Percentiles rank a stretch among this genome's conserved stretches.
These are phyloP conservation scores for Podosphaera aphanis DNA, from an alignment of 2,329 filamentous ascomycete genomes.

Conservation along the genomic window DNA sequence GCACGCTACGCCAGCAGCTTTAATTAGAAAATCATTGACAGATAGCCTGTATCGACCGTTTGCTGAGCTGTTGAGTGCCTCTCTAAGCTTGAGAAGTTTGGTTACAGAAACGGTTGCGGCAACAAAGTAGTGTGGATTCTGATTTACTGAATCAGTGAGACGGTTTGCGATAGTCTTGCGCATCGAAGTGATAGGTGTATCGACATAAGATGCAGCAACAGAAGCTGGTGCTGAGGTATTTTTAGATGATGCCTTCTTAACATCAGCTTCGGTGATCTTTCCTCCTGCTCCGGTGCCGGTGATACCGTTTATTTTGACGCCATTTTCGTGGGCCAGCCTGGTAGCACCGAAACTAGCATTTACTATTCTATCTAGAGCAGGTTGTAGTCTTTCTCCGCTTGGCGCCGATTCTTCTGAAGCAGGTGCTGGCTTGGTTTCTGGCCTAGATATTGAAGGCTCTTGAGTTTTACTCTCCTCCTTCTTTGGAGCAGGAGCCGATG, in stretches of 20 bases:
- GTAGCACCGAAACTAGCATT: conserved; percentile 50
- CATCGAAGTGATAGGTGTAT: conserved; percentile 72
- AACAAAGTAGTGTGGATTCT: conserved; percentile 98
- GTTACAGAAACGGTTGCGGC: conserved; percentile 71
- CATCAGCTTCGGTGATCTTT: conserved; percentile 73
- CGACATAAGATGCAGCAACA: conserved; percentile 46
- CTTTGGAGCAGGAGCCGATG: conserved; percentile 39
- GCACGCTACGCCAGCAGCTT: conserved; percentile 71
- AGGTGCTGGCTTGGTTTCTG: conserved; percentile 29
- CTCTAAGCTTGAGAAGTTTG: conserved; percentile 90
- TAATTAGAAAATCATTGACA: conserved; percentile 99
- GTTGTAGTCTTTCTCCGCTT: conserved; percentile 55
- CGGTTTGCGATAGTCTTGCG: conserved; percentile 92
- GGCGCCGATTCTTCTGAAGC: conserved; percentile 47
- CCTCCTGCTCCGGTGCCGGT: conserved; percentile 76
- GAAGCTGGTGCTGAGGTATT: conserved; percentile 22
- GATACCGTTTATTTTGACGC: conserved; percentile 49
- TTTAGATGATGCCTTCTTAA: conserved; percentile 58
- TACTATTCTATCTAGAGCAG: conserved; percentile 61
- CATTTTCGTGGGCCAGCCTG: conserved; percentile 65
- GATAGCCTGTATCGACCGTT: conserved; percentile 96
- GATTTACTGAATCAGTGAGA: conserved; percentile 66
- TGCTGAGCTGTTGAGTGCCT: conserved; percentile 69
- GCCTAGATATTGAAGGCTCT: conserved; percentile 33
- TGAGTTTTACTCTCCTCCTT: conserved; percentile 36